Percentiles rank a stretch among this genome's conserved stretches.
Conservation (phyloP, 2,329 filamentous ascomycete species). For the Fulvia fulva region DNA sequence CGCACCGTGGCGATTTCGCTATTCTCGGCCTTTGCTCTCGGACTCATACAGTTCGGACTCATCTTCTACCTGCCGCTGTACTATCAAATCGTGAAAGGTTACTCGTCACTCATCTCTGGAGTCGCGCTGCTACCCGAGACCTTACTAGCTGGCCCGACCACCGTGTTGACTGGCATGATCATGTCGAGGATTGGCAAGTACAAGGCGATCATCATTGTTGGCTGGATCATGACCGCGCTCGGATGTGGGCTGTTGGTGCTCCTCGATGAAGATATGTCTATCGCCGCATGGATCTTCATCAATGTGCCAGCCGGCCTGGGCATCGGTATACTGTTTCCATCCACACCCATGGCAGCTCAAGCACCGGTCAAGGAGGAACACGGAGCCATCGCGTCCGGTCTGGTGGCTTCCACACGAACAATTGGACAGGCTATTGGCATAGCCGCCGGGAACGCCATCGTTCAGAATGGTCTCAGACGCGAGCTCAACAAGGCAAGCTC, state of each 20-base stretch:
- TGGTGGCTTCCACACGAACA: conserved; percentile 7
- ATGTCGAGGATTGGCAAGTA: conserved; percentile 57
- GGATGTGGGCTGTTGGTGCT: conserved; percentile 55
- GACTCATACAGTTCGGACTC: conserved; percentile 26
- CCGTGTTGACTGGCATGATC: conserved; percentile 55
- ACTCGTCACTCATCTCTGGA: conserved; percentile 37
- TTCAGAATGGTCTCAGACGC: not conserved
- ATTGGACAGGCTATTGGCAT: conserved; percentile 8
- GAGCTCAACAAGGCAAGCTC: not conserved
- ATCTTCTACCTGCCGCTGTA: conserved; percentile 13
- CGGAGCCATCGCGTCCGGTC: conserved; percentile 6
- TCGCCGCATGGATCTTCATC: conserved; percentile 57
- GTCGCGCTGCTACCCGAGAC: conserved; percentile 35
- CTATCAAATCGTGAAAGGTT: conserved; percentile 7
- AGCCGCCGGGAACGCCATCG: not conserved
- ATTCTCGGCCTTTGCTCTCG: conserved; percentile 37
- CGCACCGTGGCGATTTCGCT: conserved; percentile 34
- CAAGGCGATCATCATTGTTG: conserved; percentile 56
- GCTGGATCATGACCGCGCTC: conserved; percentile 58
- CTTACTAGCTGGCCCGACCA: conserved; percentile 36
- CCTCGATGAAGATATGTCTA: conserved; percentile 48
- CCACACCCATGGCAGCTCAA: conserved; percentile 60
- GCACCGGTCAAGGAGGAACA: conserved; percentile 48
- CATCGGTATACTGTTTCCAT: conserved; percentile 61
- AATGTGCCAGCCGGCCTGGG: conserved; percentile 59